Evolutionary conservation across 2,329 filamentous ascomycete species (phyloP).

Genomic region (Triangularia setosa): DNA sequence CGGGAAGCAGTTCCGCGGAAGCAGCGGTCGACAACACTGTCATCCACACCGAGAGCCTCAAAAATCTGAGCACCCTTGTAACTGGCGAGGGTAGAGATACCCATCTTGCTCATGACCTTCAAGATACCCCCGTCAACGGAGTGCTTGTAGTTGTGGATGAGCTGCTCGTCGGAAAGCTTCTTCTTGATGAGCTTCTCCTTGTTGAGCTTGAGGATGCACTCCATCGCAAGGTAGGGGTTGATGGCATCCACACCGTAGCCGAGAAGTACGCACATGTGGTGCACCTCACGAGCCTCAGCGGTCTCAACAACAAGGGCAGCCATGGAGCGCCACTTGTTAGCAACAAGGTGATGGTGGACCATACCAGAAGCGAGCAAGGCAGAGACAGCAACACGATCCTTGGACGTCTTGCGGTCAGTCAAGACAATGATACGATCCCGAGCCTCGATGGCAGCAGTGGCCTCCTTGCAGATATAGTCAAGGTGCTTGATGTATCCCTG

Average conservation of each 20-base stretch:
- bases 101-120: constrained; percentile 99
- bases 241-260: constrained; percentile 93
- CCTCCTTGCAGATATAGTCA: constrained; percentile 81
- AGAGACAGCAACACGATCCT: constrained; percentile 80
- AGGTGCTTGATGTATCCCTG: constrained; percentile 82
- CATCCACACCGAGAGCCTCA: constrained; percentile 89
- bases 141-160: constrained; percentile 95
- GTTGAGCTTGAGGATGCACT: constrained; percentile 96
- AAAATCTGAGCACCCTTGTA: constrained; percentile 99
- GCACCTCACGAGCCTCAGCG: constrained; percentile 91
- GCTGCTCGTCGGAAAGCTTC: constrained; percentile 73
- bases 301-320: constrained; percentile 86
- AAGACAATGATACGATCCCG: constrained; percentile 83
- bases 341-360: constrained; percentile 91
- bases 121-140: constrained; percentile 94
- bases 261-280: constrained; percentile 97
- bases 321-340: constrained; percentile 91
- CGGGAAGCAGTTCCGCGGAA: constrained; percentile 92
- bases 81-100: constrained; percentile 90
- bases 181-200: constrained; percentile 89
- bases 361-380: constrained; percentile 84
- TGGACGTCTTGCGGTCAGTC: constrained; percentile 81
- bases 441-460: constrained; percentile 77
- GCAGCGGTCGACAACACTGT: constrained; percentile 86
- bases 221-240: constrained; percentile 91